Conservation (phyloP, 768 basidiomycete species). For the Cyclocybe aegerita region DNA sequence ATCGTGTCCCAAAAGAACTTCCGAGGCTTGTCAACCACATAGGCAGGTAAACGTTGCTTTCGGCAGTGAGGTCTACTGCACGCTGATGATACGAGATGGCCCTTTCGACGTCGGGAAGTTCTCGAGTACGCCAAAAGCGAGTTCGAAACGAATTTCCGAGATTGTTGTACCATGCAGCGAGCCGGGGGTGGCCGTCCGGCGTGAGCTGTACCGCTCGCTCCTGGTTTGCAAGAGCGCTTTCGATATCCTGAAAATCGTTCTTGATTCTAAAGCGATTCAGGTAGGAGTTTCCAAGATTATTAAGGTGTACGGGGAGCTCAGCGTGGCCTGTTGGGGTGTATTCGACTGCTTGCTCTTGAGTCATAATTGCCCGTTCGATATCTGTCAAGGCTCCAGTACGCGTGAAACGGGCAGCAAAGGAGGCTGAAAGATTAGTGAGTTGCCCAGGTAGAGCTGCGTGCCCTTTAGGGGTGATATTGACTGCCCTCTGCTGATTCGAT, state of each 20-base stretch:
- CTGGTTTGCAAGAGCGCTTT: no score
- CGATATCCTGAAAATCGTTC: no score
- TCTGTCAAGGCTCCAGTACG: neutral
- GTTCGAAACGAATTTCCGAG: conserved; percentile 1
- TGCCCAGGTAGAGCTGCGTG: conserved; percentile 1
- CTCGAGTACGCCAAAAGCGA: neutral
- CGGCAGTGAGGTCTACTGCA: neutral
- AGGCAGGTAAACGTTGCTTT: neutral
- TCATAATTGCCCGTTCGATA: conserved; percentile 5
- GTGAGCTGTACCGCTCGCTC: neutral
- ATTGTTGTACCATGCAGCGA: neutral
- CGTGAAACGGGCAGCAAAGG: neutral
- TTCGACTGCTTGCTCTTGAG: neutral
- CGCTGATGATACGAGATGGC: conserved; percentile 6
- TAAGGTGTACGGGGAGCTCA: neutral
- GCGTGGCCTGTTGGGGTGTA: neutral
- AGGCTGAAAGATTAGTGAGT: conserved; percentile 2
- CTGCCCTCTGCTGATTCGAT: conserved; percentile 4
- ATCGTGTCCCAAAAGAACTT: neutral
- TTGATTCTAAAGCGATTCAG: no score
- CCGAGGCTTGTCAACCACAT: neutral
- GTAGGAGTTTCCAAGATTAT: no score
- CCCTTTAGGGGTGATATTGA: neutral
- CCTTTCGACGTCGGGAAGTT: neutral
- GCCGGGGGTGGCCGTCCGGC: neutral